Percentiles rank a stretch among this genome's conserved stretches.
phyloP scores from a whole-genome alignment of 495 filamentous ascomycete genomes.

The Penicillium roqueforti region DNA sequence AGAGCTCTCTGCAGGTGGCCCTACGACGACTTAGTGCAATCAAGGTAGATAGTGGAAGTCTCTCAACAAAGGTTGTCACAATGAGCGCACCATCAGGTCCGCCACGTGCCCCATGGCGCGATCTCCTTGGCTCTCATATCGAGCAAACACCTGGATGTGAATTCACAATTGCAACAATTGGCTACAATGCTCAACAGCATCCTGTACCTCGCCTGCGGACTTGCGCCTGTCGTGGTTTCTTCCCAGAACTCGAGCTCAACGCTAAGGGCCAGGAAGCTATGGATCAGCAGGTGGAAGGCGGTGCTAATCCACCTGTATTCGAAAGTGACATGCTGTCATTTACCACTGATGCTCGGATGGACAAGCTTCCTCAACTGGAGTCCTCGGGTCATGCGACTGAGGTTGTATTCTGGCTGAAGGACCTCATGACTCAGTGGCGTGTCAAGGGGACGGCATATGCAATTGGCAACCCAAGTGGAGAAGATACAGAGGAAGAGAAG shows the following conservation, averaged over 20 bases:
- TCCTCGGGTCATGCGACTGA: conserved; percentile 62
- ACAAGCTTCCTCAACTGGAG: conserved; percentile 66
- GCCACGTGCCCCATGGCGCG: conserved; percentile 60
- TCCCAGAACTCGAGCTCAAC: conserved; percentile 52
- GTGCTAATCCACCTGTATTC: conserved; percentile 60
- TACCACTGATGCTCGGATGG: conserved; percentile 84
- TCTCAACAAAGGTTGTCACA: background rate
- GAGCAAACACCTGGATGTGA: conserved; percentile 55
- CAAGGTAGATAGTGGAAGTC: background rate
- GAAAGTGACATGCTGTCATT: conserved; percentile 74
- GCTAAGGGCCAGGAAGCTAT: conserved; percentile 57
- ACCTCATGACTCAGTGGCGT: conserved; percentile 75
- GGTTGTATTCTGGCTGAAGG: conserved; percentile 76
- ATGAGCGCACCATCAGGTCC: conserved; percentile 3
- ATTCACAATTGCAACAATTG: conserved; percentile 68
- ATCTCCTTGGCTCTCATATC: conserved; percentile 61
- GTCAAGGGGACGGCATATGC: conserved; percentile 71
- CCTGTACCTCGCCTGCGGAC: conserved; percentile 58
- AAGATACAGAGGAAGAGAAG: conserved; percentile 34
- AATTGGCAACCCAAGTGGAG: conserved; percentile 58
- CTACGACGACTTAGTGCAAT: background rate
- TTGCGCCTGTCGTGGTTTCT: conserved; percentile 81
- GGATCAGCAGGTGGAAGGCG: conserved; percentile 49
- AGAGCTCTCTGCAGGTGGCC: background rate
- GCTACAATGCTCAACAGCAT: conserved; percentile 30